phyloP scores from a whole-genome alignment of 2,329 filamentous ascomycete genomes.

The Myriangium duriaei region DNA sequence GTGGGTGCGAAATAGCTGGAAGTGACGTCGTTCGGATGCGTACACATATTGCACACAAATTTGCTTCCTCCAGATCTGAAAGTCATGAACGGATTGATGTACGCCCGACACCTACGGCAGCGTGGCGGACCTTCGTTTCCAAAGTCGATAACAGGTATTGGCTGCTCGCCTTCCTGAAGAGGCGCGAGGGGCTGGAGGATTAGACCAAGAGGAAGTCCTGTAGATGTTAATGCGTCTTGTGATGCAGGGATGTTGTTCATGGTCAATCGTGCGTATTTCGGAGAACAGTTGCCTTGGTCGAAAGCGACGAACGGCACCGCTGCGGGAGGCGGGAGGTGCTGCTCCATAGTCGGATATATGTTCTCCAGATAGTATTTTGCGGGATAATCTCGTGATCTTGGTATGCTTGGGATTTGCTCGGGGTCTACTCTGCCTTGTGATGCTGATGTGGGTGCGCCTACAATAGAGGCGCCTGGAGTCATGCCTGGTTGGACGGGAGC shows the following conservation, averaged over 20 bases:
- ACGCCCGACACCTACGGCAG: conserved; percentile 83
- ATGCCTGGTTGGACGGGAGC: conserved; percentile 7
- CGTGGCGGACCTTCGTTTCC: conserved; percentile 80
- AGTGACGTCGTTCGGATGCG: conserved; percentile 87
- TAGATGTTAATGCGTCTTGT: conserved; percentile 65
- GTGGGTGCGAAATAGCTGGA: conserved; percentile 88
- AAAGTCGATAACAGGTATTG: conserved; percentile 89
- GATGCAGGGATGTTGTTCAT: conserved; percentile 86
- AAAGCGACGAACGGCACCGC: conserved; percentile 82
- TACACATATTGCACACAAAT: conserved; percentile 96
- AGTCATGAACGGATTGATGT: conserved; percentile 99
- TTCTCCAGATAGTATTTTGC: conserved; percentile 77
- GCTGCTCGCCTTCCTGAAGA: conserved; percentile 69
- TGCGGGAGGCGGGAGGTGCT: conserved; percentile 79
- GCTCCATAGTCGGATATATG: conserved; percentile 90
- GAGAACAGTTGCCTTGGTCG: conserved; percentile 93
- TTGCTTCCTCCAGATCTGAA: conserved; percentile 91
- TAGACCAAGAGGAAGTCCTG: conserved; percentile 74
- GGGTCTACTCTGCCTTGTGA: conserved; percentile 70
- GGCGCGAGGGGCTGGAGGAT: conserved; percentile 78
- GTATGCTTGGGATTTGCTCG: conserved; percentile 86
- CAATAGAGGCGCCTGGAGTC: conserved; percentile 21
- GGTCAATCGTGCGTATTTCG: conserved; percentile 82
- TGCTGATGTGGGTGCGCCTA: conserved; percentile 37
- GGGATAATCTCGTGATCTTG: conserved; percentile 66